Evolutionary conservation across 2,329 filamentous ascomycete genomes (phyloP), one percentile per base, ranked within the genome.

Genomic region (Monosporascus sp.): DNA sequence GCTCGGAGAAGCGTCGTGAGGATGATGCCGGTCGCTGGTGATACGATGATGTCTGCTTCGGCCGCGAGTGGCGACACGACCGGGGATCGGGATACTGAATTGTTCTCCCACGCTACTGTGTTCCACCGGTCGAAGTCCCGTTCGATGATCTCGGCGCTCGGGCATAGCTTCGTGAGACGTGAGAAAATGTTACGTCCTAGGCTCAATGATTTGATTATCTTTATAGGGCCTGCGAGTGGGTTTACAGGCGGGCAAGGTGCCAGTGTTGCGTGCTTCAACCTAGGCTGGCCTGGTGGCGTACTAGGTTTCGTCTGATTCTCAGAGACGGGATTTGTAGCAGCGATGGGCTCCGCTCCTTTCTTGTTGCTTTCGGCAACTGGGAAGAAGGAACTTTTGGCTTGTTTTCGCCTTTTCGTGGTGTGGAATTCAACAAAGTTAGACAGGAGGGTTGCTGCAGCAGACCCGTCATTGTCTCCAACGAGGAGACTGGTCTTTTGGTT

Each of bases 21-120:
- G 1, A 96, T 68, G 3, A 96, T 72, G 0, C 88, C 91, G 0
- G 81, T 83, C 0, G 75, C 76, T 0, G 89, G 84, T 0, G 89
- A 89, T 5, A 92, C 62, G 1, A 87, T 80, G 3, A 96, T 69
- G 61, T 96, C 91, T 3, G 89, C 86, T 66, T 91, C 87, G 6
- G 74, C 71, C 1, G 71, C 70, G 1, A 80, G 67, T 0, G 71
- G 58, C 0, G 74, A 76, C 4, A 62, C 55, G 3, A 71, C 54
- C n/a, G 69, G 66, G 7, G 71, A 71, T n/a, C 68, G 65, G 26
- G 59, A 56, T 24, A 68, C 61, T 48, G 68, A 64, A 50, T 58
- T 66, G 26, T 51, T 68, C 52, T 66, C 56, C 73, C 72, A 73
- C 9, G 56, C 38, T 36, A 67, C 52, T 6, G 63, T 67, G 45